Evolutionary conservation across 148 eudicot species (phyloP), one percentile per base, ranked within the genome.

Genomic region (Dysphania ambrosioides): DNA sequence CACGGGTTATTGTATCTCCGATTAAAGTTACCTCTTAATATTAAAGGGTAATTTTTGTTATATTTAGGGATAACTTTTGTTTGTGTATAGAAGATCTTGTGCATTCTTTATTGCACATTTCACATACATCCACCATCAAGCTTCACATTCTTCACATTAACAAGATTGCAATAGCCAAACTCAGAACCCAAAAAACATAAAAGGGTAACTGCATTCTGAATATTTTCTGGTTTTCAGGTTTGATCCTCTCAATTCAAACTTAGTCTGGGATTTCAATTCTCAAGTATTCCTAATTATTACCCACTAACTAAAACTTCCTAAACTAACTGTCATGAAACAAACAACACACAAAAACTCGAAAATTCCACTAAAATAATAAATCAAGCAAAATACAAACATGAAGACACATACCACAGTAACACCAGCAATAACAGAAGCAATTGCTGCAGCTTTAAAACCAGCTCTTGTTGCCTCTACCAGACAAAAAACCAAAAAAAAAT

Each of bases 391-490:
- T 41, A n/a, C n/a, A n/a, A n/a, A 42, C 3, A 55, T 32, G 29
- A 19, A 29, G 5, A 23, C n/a, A 76, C 83, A 51, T 73, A 93
- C 97, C 51, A 97, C 91, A 24, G 97, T 94, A 24, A 89, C 84
- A 44, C 91, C 87, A 56, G 72, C 72, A 60, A 72, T 87, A 75
- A 91, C 87, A 62, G 87, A 83, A 0, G 97, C 79, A 44, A 91
- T 75, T 27, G 90, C 83, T 38, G 93, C 97, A 49, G 97, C 92
- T 80, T 88, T 91, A 29, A 81, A 51, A 76, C 97, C 98, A 3
- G 88, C 97, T 79, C 80, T 87, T 44, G 85, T 90, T 12, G 95
- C 97, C 82, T 89, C 98, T 93, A 76, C 66, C n/a, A n/a, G n/a
- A n/a, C n/a, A n/a, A n/a, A 35, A 24, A 8, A 61, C 3, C 18